Conservation (phyloP, 495 filamentous ascomycete species). For the Trichoderma virens region DNA sequence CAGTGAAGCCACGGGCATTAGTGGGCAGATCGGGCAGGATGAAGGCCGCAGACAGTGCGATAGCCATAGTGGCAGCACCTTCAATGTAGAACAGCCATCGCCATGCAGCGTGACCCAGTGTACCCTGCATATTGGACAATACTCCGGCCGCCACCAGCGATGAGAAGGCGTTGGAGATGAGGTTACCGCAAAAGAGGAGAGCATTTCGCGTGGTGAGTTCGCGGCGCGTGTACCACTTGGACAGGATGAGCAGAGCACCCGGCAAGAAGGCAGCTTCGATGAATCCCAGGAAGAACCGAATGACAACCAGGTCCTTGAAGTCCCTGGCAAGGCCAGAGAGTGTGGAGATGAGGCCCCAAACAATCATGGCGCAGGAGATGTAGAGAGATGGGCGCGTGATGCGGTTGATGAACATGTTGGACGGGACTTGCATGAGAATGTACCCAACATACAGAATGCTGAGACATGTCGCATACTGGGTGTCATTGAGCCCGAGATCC, state of each 20-base stretch:
- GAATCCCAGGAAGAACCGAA: slow-evolving; percentile 65
- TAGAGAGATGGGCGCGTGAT: slow-evolving; percentile 33
- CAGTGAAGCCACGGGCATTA: slow-evolving; percentile 60
- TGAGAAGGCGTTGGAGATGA: slow-evolving; percentile 54
- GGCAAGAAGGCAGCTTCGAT: slow-evolving; percentile 41
- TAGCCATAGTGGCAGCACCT: slow-evolving; percentile 44
- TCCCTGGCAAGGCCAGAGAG: slow-evolving; percentile 49
- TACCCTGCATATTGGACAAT: slow-evolving; percentile 41
- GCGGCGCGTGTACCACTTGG: slow-evolving; percentile 49
- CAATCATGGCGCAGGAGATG: slow-evolving; percentile 48
- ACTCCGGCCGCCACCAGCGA: slow-evolving; percentile 54
- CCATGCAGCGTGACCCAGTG: slow-evolving; percentile 40
- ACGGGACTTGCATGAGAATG: slow-evolving; percentile 44
- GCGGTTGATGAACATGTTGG: slow-evolving; percentile 33
- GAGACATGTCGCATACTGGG: slow-evolving; percentile 34
- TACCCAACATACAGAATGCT: slow-evolving; percentile 44
- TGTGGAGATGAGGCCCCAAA: slow-evolving; percentile 64
- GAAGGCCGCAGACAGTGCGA: slow-evolving; percentile 43
- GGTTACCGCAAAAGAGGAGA: slow-evolving; percentile 53
- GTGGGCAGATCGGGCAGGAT: slow-evolving; percentile 66
- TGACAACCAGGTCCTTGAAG: slow-evolving; percentile 53
- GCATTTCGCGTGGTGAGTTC: slow-evolving; percentile 48
- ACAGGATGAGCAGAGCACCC: slow-evolving; percentile 39
- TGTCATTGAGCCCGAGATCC: slow-evolving; percentile 30
- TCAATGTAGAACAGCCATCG: slow-evolving; percentile 70